These are phyloP conservation scores for Penicillium crustosum DNA, from an alignment of 2,329 filamentous ascomycete species.

Conservation along the genomic window DNA sequence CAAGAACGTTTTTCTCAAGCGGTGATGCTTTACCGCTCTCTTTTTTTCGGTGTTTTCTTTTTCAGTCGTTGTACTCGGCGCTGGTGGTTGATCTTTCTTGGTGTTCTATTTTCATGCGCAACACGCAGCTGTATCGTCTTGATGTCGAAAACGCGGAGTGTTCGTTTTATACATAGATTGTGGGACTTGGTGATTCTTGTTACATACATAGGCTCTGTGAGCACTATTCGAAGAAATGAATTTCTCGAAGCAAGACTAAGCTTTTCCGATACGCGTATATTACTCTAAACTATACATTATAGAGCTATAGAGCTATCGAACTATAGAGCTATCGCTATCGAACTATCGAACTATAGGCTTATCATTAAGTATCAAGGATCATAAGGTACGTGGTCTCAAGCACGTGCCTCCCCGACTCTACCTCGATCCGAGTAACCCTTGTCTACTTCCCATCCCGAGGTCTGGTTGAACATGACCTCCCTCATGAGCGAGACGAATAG, in stretches of 20 bases:
- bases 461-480: conserved; percentile 1
- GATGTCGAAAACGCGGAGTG: conserved; percentile 15
- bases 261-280: background rate
- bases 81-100: conserved; percentile 35
- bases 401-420: conserved; percentile 8
- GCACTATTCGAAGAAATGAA: conserved; percentile 14
- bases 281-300: background rate
- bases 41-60: conserved; percentile 14
- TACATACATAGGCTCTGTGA: conserved; percentile 25
- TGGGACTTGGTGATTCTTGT: conserved; percentile 12
- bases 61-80: conserved; percentile 26
- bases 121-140: conserved; percentile 15
- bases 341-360: background rate
- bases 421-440: background rate
- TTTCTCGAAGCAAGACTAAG: background rate
- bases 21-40: conserved; percentile 12
- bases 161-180: conserved; percentile 19
- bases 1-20: conserved; percentile 10
- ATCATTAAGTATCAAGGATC: background rate
- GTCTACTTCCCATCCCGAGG: background rate
- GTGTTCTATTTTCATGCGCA: conserved; percentile 23
- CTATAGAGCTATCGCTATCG: background rate
- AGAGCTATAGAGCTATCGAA: background rate
- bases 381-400: conserved; percentile 2
- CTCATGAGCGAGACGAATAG: background rate